These are phyloP conservation scores for Wickerhamomyces sydowiorum DNA, from an alignment of 805 yeast genomes.

Conservation along the genomic window DNA sequence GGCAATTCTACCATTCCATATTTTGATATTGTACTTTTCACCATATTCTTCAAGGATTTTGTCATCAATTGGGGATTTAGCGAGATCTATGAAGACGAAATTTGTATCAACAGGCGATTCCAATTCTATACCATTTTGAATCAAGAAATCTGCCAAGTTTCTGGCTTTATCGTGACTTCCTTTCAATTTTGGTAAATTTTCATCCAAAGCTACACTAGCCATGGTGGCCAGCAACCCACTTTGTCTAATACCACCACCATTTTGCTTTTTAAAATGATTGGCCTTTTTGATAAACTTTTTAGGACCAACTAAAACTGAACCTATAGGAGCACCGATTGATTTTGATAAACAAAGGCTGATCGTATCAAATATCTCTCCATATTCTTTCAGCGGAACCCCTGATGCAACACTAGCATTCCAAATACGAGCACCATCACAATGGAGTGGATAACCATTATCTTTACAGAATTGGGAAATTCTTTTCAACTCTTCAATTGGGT, in stretches of 20 bases:
- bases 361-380: slow-evolving; percentile 74
- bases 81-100: slow-evolving; percentile 70
- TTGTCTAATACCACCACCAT: slow-evolving; percentile 93
- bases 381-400: slow-evolving; percentile 48
- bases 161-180: slow-evolving; percentile 45
- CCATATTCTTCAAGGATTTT: slow-evolving; percentile 47
- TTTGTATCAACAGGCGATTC: slow-evolving; percentile 76
- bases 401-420: slow-evolving; percentile 83
- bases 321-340: slow-evolving; percentile 91
- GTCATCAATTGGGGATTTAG: slow-evolving; percentile 43
- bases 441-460: slow-evolving; percentile 53
- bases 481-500: slow-evolving; percentile 73
- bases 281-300: slow-evolving; percentile 56
- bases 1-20: slow-evolving; percentile 34
- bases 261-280: slow-evolving; percentile 83
- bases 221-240: slow-evolving; percentile 74
- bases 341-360: slow-evolving; percentile 87
- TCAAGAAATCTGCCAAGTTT: slow-evolving; percentile 46
- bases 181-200: slow-evolving; percentile 47
- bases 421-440: slow-evolving; percentile 92
- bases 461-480: slow-evolving; percentile 68
- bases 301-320: slow-evolving; percentile 77
- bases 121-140: slow-evolving; percentile 46
- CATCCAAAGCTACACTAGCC: slow-evolving; percentile 72
- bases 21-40: slow-evolving; percentile 50